Base-by-base conservation (phyloP, 495 filamentous ascomycete species). In the Rhypophila decipiens region DNA sequence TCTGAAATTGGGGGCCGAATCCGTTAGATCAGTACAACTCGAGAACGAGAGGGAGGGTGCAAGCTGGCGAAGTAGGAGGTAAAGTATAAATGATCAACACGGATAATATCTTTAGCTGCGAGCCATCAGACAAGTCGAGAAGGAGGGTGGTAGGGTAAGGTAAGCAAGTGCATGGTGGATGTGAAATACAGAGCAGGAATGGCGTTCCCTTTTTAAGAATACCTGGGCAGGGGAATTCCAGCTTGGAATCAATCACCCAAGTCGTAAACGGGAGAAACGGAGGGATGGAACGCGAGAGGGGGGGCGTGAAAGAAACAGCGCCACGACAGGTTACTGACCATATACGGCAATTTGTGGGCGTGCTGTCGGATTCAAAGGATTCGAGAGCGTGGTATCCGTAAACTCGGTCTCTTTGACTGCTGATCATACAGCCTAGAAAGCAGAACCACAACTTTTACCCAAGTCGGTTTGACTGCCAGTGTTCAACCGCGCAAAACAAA, bases 1-100 rank as follows among this genome's bases (percentile, higher is more conserved):
- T 65, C 62, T 65, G 40, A n/a, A n/a, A n/a, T 19, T 40, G 42
- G 43, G 41, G 45, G 24, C 35, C 18, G 39, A 33, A 47, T 29
- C 44, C 37, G 33, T 27, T 11, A 19, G 4, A 55, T 64, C 31
- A 59, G 52, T 59, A 52, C 33, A 44, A n/a, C 5, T 37, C 15
- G 17, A 23, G 23, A 24, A 19, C 21, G 27, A 44, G 27, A 34
- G 42, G 10, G 13, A n/a, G 15, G 7, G 24, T 17, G 42, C 24
- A 11, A 8, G 19, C 33, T 24, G 31, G 43, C 5, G 35, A 33
- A 31, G 29, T 21, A 17, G 18, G 15, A n/a, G 15, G 11, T 17
- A 49, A 34, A 34, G 41, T 13, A 42, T 31, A 17, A 37, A 46
- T 24, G 22, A 9, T 38, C 12, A 44, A 13, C 4, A 44, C 17